A percentile compares a stretch with the other conserved stretches of the same genome.
Conservation (phyloP, 495 filamentous ascomycete species). For the Evansstolkia leycettana region DNA sequence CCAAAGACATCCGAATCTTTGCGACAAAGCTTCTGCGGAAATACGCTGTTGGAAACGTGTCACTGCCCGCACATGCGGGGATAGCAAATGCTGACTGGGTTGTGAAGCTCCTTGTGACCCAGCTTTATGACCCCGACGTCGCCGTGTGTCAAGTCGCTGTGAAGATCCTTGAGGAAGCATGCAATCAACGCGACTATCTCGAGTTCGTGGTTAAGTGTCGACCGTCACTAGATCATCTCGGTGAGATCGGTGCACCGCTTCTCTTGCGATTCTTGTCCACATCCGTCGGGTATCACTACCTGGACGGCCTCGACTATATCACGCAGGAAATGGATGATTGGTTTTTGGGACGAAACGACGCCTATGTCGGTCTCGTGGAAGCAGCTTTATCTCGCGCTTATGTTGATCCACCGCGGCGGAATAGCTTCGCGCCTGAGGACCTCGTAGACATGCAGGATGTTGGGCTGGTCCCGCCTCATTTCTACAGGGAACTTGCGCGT, state of each 20-base stretch:
- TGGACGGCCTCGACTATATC: slow-evolving; percentile 95
- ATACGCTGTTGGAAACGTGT: slow-evolving; percentile 46
- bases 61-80: slow-evolving; percentile 16
- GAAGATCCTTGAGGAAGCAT: slow-evolving; percentile 94
- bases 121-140: slow-evolving; percentile 93
- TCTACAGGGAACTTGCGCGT: slow-evolving; percentile 88
- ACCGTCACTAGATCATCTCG: slow-evolving; percentile 89
- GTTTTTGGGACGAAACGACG: slow-evolving; percentile 92
- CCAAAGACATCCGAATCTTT: slow-evolving; percentile 82
- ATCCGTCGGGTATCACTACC: slow-evolving; percentile 91
- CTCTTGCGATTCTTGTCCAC: slow-evolving; percentile 90
- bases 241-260: slow-evolving; percentile 91
- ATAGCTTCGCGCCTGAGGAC: slow-evolving; percentile 36
- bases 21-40: slow-evolving; percentile 74
- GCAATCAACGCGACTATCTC: slow-evolving; percentile 76
- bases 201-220: slow-evolving; percentile 95
- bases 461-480: slow-evolving; percentile 79
- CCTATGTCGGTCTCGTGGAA: slow-evolving; percentile 88
- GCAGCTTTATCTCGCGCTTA: slow-evolving; percentile 88
- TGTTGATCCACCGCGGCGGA: slow-evolving; percentile 40
- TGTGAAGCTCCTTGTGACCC: slow-evolving; percentile 88
- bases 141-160: slow-evolving; percentile 92
- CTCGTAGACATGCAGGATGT: slow-evolving; percentile 46
- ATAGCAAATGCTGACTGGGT: slow-evolving; percentile 72
- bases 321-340: slow-evolving; percentile 99